Conservation (phyloP, 176 grass and related monocot species). For the Saccharum officinarum region DNA sequence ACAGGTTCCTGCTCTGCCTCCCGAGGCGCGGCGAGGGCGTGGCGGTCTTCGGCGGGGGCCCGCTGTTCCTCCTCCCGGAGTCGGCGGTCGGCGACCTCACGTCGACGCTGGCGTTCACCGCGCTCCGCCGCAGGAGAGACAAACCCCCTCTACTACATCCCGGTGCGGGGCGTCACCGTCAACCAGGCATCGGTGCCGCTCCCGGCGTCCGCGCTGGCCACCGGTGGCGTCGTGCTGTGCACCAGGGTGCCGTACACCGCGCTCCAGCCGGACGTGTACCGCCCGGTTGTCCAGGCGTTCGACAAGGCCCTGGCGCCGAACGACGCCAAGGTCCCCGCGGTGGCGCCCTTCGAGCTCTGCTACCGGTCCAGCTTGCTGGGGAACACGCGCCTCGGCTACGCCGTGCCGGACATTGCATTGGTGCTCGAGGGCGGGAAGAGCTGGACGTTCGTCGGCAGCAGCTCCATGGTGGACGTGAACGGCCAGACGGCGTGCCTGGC, state of each 20-base stretch:
- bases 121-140: conserved; percentile 35
- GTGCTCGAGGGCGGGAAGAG: not conserved
- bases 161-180: too few relatives aligned
- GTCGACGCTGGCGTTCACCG: conserved; percentile 12
- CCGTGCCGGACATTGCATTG: not conserved
- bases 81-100: not conserved
- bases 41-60: conserved; percentile 35
- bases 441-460: not conserved
- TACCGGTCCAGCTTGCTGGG: too few relatives aligned
- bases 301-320: too few relatives aligned
- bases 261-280: too few relatives aligned
- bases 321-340: too few relatives aligned
- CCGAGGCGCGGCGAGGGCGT: conserved; percentile 22
- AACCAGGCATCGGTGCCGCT: too few relatives aligned
- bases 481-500: not conserved
- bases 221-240: too few relatives aligned
- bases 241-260: too few relatives aligned
- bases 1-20: conserved; percentile 17
- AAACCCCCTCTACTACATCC: conserved; percentile 19
- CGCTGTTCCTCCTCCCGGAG: not conserved
- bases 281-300: too few relatives aligned
- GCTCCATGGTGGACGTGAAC: not conserved
- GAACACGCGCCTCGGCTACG: too few relatives aligned
- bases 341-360: too few relatives aligned
- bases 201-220: too few relatives aligned